Evolutionary conservation across 2,329 filamentous ascomycete genomes (phyloP).

Genomic region (Aspergillus oerlinghausenensis): DNA sequence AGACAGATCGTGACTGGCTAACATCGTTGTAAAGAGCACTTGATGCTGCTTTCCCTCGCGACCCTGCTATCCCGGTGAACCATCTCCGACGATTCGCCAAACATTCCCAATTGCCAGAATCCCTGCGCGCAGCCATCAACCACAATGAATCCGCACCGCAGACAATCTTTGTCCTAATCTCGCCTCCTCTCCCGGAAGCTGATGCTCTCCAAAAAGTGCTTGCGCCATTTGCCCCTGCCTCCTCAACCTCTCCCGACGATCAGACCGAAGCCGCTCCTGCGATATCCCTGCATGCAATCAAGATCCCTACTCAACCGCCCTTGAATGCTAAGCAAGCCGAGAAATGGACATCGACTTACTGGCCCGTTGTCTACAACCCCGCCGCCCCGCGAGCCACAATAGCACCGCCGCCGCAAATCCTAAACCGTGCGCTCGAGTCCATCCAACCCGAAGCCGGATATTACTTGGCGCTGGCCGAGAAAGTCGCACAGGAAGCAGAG

Average conservation of each 20-base stretch:
- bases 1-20: not conserved
- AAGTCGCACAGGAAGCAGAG: conserved; percentile 36
- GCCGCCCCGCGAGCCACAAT: conserved; percentile 40
- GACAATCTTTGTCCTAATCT: conserved; percentile 40
- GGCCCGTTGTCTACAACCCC: conserved; percentile 44
- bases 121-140: conserved; percentile 20
- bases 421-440: conserved; percentile 30
- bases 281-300: conserved; percentile 24
- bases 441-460: conserved; percentile 35
- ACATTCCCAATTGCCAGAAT: conserved; percentile 29
- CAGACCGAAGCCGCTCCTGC: not conserved
- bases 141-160: conserved; percentile 19
- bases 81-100: conserved; percentile 42
- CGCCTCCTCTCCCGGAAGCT: conserved; percentile 37
- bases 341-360: conserved; percentile 37
- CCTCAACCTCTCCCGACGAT: conserved; percentile 3
- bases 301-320: conserved; percentile 40
- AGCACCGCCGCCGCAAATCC: conserved; percentile 38
- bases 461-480: conserved; percentile 38
- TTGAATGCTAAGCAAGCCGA: conserved; percentile 38
- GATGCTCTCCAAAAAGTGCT: conserved; percentile 32
- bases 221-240: conserved; percentile 29
- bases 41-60: conserved; percentile 33
- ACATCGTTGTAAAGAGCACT: conserved; percentile 29
- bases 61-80: conserved; percentile 27